Base-by-base conservation (phyloP, 2,329 filamentous ascomycete genomes). In the Aspergillus unguis region DNA sequence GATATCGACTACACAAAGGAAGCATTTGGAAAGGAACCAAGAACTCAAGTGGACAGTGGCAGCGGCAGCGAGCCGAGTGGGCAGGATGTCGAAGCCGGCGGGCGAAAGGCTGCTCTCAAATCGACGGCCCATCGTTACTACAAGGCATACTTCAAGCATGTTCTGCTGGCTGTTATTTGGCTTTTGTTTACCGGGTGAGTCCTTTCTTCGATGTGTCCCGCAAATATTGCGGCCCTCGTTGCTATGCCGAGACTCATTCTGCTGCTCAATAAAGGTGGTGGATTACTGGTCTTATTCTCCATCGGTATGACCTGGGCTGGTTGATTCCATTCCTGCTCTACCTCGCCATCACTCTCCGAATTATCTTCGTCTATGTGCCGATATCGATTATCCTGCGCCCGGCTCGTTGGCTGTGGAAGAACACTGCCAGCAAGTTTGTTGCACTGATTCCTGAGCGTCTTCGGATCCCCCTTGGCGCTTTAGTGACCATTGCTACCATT, bases 281-380 rank as follows among this genome's bases (percentile, higher is more conserved):
- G 87, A 86, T 92, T 58, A 85, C 86, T 5, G 83, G 85, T 50
- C 75, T 92, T 44, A 77, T 91, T 54, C 76, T 90, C 48, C 89
- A 92, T 68, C 83, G 83, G 54, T 61, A 86, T 54, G 84, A 90
- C 64, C 79, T 81, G 71, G 90, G 89, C 65, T 95, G 90, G 90
- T 72, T 95, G 52, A 82, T 92, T 45, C 90, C 91, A 0, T 94
- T 95, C 72, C 78, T 95, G 46, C 67, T 96, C 43, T 95, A 86
- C 78, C 81, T 95, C 42, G 80, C 77, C 59, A 85, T 95, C 62
- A 83, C 82, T 8, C 75, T 94, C 46, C 86, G 91, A 32, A 69
- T 95, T 44, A 59, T 95, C 66, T 87, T 86, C 67, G 83, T 88
- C 72, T 85, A 90, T 66, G 74, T 92, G 2, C 85, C 88, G 1